Conservation (phyloP, 768 basidiomycete genomes). For the Auricularia sp. region DNA sequence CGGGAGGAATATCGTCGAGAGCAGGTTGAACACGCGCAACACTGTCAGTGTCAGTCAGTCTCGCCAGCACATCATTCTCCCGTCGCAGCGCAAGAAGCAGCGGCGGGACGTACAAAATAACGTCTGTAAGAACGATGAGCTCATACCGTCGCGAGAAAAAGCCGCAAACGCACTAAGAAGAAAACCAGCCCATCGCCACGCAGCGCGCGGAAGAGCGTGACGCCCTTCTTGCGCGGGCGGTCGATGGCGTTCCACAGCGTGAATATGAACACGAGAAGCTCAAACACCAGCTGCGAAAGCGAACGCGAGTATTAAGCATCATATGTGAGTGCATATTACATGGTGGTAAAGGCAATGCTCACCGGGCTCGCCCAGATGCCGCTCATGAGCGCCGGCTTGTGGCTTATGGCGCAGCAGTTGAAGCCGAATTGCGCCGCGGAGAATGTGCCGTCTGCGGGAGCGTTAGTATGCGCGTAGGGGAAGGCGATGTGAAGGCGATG, state of each 20-base stretch:
- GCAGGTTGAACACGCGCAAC: background rate
- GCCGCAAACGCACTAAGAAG: background rate
- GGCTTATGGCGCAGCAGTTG: background rate
- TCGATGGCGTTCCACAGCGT: slow-evolving; percentile 27
- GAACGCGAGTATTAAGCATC: background rate
- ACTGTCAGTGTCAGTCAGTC: background rate
- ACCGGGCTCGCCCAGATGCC: background rate
- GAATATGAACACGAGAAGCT: slow-evolving; percentile 23
- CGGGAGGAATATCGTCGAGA: background rate
- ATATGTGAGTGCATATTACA: background rate
- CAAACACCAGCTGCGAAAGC: slow-evolving; percentile 24
- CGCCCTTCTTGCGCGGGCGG: slow-evolving; percentile 17
- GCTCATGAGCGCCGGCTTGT: background rate
- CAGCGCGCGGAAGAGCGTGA: background rate
- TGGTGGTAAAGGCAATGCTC: rapidly evolving
- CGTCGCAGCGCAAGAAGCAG: too few species aligned
- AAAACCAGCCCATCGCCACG: background rate
- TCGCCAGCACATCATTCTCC: background rate
- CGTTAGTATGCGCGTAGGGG: background rate
- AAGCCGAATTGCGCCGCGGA: background rate
- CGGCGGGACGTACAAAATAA: background rate
- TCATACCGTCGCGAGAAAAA: too few species aligned
- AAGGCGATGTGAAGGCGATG: too few species aligned
- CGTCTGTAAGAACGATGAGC: background rate
- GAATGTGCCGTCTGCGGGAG: background rate